Percentiles rank a stretch among this genome's conserved stretches.
These are phyloP conservation scores for Aspergillus oerlinghausenensis DNA, from an alignment of 2,329 filamentous ascomycete genomes.

Conservation along the genomic window DNA sequence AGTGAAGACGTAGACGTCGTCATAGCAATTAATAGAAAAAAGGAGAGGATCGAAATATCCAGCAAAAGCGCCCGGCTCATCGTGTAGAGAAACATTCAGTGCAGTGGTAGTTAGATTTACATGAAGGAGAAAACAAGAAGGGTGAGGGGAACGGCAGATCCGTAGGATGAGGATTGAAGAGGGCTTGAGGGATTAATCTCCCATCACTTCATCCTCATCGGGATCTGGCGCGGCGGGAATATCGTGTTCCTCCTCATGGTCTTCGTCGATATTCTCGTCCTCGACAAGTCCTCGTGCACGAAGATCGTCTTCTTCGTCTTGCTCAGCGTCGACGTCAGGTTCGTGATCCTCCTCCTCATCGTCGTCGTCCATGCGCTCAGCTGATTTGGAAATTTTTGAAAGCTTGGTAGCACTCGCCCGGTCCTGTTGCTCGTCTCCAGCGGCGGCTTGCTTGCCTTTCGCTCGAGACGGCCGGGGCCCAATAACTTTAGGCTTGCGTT, in stretches of 20 bases:
- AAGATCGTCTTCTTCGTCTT: conserved; percentile 42
- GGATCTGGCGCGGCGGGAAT: conserved; percentile 24
- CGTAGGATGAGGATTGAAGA: neutral
- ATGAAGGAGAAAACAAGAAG: neutral
- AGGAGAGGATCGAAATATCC: neutral
- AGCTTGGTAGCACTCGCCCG: conserved; percentile 16
- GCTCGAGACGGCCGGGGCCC: conserved; percentile 13
- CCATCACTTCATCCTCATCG: conserved; percentile 42
- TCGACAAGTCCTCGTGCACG: conserved; percentile 33
- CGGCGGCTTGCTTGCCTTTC: conserved; percentile 32
- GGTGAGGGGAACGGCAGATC: neutral
- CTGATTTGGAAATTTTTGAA: conserved; percentile 26
- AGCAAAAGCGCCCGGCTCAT: neutral
- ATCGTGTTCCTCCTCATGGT: conserved; percentile 26
- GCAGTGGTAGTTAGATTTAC: neutral
- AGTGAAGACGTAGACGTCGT: neutral
- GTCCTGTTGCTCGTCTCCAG: conserved; percentile 11
- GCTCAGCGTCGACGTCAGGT: conserved; percentile 20
- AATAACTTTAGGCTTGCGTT: conserved; percentile 46
- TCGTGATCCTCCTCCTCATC: conserved; percentile 36
- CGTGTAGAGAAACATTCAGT: neutral
- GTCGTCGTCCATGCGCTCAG: conserved; percentile 42
- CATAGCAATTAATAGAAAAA: neutral
- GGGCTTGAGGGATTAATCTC: conserved; percentile 26
- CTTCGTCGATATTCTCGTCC: conserved; percentile 42